A percentile compares a stretch with the other conserved stretches of the same genome.
These are phyloP conservation scores for Exophiala sp. DNA, from an alignment of 2,329 filamentous ascomycete genomes.

Conservation along the genomic window DNA sequence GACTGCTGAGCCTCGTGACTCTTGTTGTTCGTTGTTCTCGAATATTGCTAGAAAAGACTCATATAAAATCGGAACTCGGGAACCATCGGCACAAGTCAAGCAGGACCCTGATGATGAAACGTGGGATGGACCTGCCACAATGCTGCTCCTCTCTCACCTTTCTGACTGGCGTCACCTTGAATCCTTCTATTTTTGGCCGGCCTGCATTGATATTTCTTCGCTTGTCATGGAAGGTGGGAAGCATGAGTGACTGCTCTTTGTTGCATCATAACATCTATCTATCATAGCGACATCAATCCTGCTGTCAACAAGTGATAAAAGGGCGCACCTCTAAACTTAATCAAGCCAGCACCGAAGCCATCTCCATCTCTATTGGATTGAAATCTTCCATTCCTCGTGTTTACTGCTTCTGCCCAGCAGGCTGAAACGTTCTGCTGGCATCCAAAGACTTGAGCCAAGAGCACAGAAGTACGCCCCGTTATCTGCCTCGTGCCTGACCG, in stretches of 20 bases:
- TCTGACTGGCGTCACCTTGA: not conserved
- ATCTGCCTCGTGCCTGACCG: constrained; percentile 23
- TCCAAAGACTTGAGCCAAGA: not conserved
- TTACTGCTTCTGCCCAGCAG: constrained; percentile 7
- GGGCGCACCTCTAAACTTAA: constrained; percentile 1
- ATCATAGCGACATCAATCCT: not conserved
- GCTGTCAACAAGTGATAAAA: not conserved
- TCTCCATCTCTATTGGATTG: not conserved
- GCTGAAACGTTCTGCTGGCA: constrained; percentile 21
- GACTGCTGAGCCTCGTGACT: not conserved
- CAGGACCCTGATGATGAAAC: not conserved
- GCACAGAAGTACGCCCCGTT: constrained; percentile 3
- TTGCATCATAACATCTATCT: not conserved
- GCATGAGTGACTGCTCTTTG: not conserved
- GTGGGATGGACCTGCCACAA: not conserved
- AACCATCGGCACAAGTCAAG: not conserved
- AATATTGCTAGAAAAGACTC: not conserved
- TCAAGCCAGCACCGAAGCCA: not conserved
- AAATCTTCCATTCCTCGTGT: constrained; percentile 13
- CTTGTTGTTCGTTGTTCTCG: not conserved
- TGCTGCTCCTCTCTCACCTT: not conserved
- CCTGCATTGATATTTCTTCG: not conserved
- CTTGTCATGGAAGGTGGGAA: not conserved
- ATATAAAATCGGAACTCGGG: not conserved
- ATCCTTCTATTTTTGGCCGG: constrained; percentile 1